Percentiles rank a stretch among this genome's conserved stretches.
These are phyloP conservation scores for Abrus pulchellus DNA, from an alignment of 306 rosid species.

Conservation along the genomic window DNA sequence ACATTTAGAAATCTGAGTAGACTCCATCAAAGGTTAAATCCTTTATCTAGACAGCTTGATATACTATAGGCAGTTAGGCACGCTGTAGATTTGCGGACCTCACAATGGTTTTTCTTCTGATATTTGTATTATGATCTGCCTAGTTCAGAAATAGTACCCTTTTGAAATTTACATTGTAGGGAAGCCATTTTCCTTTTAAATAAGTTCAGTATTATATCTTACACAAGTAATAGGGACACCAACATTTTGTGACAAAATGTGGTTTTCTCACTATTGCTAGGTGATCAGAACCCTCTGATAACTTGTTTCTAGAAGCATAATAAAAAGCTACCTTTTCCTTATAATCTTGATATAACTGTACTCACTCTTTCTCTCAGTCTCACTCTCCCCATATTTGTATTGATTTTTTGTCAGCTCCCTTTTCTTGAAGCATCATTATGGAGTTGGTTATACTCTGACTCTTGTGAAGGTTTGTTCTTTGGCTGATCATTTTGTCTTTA, in stretches of 20 bases:
- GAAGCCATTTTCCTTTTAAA: not conserved
- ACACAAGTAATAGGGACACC: not conserved
- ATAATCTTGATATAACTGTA: conserved; percentile 28
- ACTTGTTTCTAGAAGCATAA: conserved; percentile 26
- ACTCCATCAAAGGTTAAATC: conserved; percentile 6
- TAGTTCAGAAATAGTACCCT: not conserved
- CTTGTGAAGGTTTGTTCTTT: conserved; percentile 80
- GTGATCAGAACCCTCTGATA: not conserved
- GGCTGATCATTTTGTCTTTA: conserved; percentile 37
- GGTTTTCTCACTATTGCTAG: not conserved
- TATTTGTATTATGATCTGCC: not conserved
- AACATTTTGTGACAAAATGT: not conserved
- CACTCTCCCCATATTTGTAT: conserved; percentile 25
- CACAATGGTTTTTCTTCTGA: not conserved
- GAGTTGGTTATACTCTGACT: conserved; percentile 96
- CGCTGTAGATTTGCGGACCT: not conserved
- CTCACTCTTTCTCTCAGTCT: not conserved
- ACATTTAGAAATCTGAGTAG: conserved; percentile 1
- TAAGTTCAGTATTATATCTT: not conserved
- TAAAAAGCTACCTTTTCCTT: not conserved
- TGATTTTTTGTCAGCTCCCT: conserved; percentile 77
- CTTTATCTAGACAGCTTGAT: not conserved
- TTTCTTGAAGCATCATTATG: conserved; percentile 95
- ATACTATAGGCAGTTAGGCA: not conserved
- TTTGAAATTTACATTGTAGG: not conserved